These are phyloP conservation scores for Trichophaea hybrida DNA, from an alignment of 2,329 filamentous ascomycete species.

Conservation along the genomic window DNA sequence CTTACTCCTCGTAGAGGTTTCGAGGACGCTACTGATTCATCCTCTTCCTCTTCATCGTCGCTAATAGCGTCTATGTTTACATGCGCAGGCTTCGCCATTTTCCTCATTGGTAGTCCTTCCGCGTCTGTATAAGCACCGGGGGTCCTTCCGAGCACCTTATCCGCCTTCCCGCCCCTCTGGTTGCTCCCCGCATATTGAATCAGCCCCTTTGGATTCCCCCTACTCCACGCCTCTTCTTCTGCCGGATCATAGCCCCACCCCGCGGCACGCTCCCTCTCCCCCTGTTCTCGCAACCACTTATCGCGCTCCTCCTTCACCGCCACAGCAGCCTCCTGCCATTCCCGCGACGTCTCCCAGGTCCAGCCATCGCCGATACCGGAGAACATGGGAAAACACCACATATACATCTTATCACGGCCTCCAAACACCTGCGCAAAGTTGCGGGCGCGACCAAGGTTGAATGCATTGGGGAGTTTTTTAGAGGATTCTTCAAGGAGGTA, in stretches of 20 bases:
- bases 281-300: conserved; percentile 46
- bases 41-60: conserved; percentile 12
- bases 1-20: not conserved
- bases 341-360: conserved; percentile 74
- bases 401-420: conserved; percentile 39
- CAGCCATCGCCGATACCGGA: conserved; percentile 88
- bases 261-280: conserved; percentile 48
- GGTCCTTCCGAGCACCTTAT: conserved; percentile 29
- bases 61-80: conserved; percentile 15
- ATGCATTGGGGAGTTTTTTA: conserved; percentile 77
- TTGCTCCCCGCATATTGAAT: conserved; percentile 8
- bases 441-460: conserved; percentile 69
- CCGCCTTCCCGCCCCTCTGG: conserved; percentile 27
- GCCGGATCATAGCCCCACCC: conserved; percentile 39
- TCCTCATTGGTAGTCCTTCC: conserved; percentile 26
- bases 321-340: conserved; percentile 63
- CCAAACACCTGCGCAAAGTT: conserved; percentile 79
- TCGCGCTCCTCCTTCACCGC: conserved; percentile 64
- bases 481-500: conserved; percentile 87
- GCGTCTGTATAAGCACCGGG: conserved; percentile 24
- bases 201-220: conserved; percentile 16
- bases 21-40: not conserved
- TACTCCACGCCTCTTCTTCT: conserved; percentile 13
- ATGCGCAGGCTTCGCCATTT: conserved; percentile 27
- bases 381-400: conserved; percentile 69